Conservation (phyloP, 2,329 filamentous ascomycete genomes). For the Apiospora aurea region DNA sequence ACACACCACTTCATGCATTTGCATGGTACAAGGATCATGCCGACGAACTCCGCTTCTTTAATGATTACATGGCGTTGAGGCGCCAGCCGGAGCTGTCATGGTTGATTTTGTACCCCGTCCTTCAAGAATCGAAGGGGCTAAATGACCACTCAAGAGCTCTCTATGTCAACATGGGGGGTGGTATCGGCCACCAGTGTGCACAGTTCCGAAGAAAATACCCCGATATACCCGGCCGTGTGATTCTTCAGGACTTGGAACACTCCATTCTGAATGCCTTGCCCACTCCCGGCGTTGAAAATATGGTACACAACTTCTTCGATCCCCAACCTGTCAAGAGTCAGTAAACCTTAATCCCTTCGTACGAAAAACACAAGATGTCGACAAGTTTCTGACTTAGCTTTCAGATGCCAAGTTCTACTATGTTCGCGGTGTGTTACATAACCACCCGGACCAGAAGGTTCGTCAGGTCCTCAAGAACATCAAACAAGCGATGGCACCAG, state of each 20-base stretch:
- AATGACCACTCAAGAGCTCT: no score
- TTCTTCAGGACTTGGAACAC: slow-evolving; percentile 2
- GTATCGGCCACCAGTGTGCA: not conserved
- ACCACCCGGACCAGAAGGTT: slow-evolving; percentile 45
- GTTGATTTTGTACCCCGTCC: no score
- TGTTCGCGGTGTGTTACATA: slow-evolving; percentile 46
- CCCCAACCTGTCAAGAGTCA: no score
- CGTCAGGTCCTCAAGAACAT: slow-evolving; percentile 42
- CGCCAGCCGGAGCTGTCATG: no score
- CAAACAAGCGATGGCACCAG: slow-evolving; percentile 36
- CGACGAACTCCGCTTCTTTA: no score
- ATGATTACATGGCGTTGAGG: no score
- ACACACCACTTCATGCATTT: no score
- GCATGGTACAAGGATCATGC: no score
- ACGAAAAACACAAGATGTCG: no score
- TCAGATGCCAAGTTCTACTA: slow-evolving; percentile 39
- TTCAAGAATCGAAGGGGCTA: no score
- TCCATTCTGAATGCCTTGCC: not conserved
- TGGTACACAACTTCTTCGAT: slow-evolving; percentile 15
- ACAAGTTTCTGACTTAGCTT: no score
- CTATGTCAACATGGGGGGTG: slow-evolving; percentile 9
- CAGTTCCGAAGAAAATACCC: not conserved
- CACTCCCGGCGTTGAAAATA: not conserved
- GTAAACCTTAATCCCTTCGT: not conserved
- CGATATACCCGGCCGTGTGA: not conserved